These are phyloP conservation scores for Phytophthora tubulina DNA, from an alignment of 352 stramenopile genomes.

Conservation along the genomic window DNA sequence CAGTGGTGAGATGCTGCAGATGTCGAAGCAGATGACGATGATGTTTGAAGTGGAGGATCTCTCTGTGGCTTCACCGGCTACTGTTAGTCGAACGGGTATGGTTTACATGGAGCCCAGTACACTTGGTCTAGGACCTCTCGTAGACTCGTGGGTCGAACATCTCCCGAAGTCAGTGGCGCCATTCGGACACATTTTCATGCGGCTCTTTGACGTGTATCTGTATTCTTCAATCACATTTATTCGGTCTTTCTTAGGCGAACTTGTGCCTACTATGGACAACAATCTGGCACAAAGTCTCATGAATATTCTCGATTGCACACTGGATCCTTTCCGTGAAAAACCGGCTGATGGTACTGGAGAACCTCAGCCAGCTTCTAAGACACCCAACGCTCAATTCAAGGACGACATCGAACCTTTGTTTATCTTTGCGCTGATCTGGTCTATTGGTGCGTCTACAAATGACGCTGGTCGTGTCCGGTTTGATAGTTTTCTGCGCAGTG, in stretches of 20 bases:
- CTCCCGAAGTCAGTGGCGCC: conserved; percentile 50
- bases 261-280: conserved; percentile 94
- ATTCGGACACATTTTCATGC: conserved; percentile 57
- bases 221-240: conserved; percentile 90
- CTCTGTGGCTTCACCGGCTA: conserved; percentile 93
- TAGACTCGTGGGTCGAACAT: conserved; percentile 92
- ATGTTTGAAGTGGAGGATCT: conserved; percentile 98
- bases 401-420: conserved; percentile 90
- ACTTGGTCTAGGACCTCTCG: conserved; percentile 87
- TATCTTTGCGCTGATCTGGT: conserved; percentile 95
- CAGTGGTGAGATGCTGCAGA: conserved; percentile 95
- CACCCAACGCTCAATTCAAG: conserved; percentile 69
- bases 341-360: conserved; percentile 53
- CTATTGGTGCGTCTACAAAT: conserved; percentile 92
- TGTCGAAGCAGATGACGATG: conserved; percentile 97
- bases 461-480: conserved; percentile 85
- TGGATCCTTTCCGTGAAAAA: conserved; percentile 77
- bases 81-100: conserved; percentile 95
- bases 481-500: conserved; percentile 88
- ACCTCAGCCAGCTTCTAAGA: conserved; percentile 47
- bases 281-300: conserved; percentile 93
- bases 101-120: conserved; percentile 97
- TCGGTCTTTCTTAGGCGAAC: conserved; percentile 87
- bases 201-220: conserved; percentile 93
- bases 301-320: conserved; percentile 93